A percentile compares a stretch with the other conserved stretches of the same genome.
These are phyloP conservation scores for Ogataea salicorniae DNA, from an alignment of 805 yeast genomes.

Conservation along the genomic window DNA sequence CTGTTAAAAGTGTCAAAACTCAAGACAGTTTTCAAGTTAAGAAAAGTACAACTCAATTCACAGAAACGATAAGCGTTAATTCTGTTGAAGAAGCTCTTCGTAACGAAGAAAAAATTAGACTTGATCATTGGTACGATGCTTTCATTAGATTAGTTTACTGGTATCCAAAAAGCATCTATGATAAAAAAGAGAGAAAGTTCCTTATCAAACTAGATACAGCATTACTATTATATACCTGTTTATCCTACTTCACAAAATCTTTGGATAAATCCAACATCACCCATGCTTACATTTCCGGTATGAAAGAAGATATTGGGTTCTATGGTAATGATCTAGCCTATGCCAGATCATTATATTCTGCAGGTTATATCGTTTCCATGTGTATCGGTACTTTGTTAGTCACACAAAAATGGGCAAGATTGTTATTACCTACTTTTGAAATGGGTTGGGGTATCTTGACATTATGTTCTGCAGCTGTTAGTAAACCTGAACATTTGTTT, in stretches of 20 bases:
- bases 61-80: no score
- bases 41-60: no score
- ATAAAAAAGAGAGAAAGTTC: constrained; percentile 33
- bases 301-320: constrained; percentile 52
- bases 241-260: constrained; percentile 64
- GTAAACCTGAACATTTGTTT: constrained; percentile 31
- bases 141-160: constrained; percentile 48
- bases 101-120: constrained; percentile 31
- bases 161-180: constrained; percentile 23
- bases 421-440: constrained; percentile 22
- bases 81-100: constrained; percentile 9
- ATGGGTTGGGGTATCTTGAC: constrained; percentile 27
- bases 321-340: constrained; percentile 39
- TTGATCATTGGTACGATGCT: constrained; percentile 53
- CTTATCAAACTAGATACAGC: constrained; percentile 50
- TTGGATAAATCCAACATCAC: constrained; percentile 57
- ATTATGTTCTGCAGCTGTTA: constrained; percentile 25
- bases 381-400: constrained; percentile 19
- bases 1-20: no score
- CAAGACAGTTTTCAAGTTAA: no score
- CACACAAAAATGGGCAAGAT: constrained; percentile 22
- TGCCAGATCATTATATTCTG: constrained; percentile 35
- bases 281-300: constrained; percentile 63
- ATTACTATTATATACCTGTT: constrained; percentile 41
- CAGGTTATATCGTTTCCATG: constrained; percentile 28